A percentile compares a stretch with the other conserved stretches of the same genome.
phyloP scores from a whole-genome alignment of 495 filamentous ascomycete species.

The Aspergillus taichungensis region DNA sequence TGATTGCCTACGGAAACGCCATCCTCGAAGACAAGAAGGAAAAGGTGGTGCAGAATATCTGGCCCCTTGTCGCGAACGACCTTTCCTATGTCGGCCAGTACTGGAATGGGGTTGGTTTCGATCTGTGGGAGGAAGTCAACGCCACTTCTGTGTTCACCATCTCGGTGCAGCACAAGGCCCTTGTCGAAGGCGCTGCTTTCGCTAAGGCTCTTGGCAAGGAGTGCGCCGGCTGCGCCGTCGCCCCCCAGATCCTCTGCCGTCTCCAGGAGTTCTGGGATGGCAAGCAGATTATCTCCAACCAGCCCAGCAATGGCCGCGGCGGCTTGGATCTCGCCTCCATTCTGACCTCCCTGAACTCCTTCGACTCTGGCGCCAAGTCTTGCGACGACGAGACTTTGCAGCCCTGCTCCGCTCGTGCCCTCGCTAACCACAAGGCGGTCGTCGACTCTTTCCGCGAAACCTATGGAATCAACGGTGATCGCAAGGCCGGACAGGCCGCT shows the following conservation, averaged over 20 bases:
- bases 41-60: conserved; percentile 30
- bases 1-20: conserved; percentile 31
- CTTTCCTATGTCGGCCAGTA: conserved; percentile 60
- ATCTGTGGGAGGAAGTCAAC: conserved; percentile 66
- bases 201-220: conserved; percentile 33
- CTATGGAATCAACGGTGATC: conserved; percentile 5
- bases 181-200: conserved; percentile 52
- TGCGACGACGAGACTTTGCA: conserved; percentile 43
- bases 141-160: conserved; percentile 54
- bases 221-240: conserved; percentile 40
- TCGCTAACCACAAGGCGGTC: conserved; percentile 42
- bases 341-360: conserved; percentile 35
- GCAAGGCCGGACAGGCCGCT: conserved; percentile 39
- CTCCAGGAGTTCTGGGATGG: conserved; percentile 41
- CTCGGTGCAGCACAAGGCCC: conserved; percentile 46
- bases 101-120: conserved; percentile 38
- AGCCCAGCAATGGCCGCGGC: conserved; percentile 32
- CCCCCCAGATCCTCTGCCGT: conserved; percentile 47
- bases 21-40: conserved; percentile 32
- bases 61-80: conserved; percentile 50
- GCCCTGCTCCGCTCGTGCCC: conserved; percentile 37
- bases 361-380: conserved; percentile 36
- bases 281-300: conserved; percentile 32
- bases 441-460: conserved; percentile 42
- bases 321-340: conserved; percentile 41